Base-by-base conservation (phyloP, 257 asterid species). In the Galeopsis tetrahit region DNA sequence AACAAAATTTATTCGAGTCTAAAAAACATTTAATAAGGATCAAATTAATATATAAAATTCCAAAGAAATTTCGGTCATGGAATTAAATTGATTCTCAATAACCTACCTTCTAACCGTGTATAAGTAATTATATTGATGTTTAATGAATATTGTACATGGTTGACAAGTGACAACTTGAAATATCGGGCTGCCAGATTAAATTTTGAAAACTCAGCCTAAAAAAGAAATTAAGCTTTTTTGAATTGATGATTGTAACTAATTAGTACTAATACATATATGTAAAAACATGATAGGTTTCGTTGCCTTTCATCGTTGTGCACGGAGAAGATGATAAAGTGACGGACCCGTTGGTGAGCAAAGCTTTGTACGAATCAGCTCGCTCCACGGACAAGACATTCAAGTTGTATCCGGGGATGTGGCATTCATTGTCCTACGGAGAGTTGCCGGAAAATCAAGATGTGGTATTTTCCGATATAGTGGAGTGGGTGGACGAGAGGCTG, bases 331-430 rank as follows among this genome's bases (percentile, higher is more conserved):
- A 89, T 46, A 80, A 64, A 5, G 88, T 89, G 73, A 89, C 92
- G 0, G 96, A 90, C 61, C 87, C 98, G 14, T 63, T 87, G 0
- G 90, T 88, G 48, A 95, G 99, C 84, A 81, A 82, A 69, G 64
- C 77, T 1, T 38, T 95, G 76, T 71, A 85, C 13, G 91, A 90
- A 38, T 78, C 82, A 2, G 96, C 99, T 2, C 81, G 84, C 2
- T 72, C 94, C 8, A 14, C 73, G 5, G 99, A 95, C 86, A 95
- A 95, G 96, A 87, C 96, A 0, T 55, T 95, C 75, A 92, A 92
- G 76, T 15, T 95, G 86, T 95, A 95, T 3, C 92, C 93, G 0
- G 97, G 96, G 7, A 92, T 95, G 99, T 95, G 99, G 99, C 99
- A 95, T 58, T 79, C 97, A 8, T 75, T 95, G 61, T 74, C 89